phyloP scores from a whole-genome alignment of 1,284 basidiomycete species.

The Puccinia hordei region DNA sequence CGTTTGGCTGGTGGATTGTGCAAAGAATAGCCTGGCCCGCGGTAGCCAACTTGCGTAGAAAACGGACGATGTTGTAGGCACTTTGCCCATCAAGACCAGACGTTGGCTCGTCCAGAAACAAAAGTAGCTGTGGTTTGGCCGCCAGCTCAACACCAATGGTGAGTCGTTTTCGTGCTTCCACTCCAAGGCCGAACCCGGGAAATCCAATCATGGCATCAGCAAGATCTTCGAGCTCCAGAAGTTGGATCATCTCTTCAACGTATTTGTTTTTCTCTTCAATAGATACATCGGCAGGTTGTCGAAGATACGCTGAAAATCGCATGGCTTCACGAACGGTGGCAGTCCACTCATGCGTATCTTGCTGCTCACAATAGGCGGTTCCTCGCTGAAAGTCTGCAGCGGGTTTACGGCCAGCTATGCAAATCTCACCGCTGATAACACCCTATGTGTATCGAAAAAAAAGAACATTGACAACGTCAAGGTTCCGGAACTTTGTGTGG shows the following conservation, averaged over 20 bases:
- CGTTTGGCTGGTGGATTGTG: conserved; percentile 67
- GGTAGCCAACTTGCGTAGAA: conserved; percentile 77
- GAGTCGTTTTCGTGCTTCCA: conserved; percentile 65
- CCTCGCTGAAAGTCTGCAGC: conserved; percentile 64
- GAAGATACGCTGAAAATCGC: conserved; percentile 66
- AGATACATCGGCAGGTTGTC: conserved; percentile 64
- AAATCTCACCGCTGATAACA: conserved; percentile 60
- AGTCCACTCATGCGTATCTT: conserved; percentile 71
- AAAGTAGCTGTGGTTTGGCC: conserved; percentile 58
- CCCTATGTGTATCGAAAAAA: conserved; percentile 53
- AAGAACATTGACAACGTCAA: conserved; percentile 51
- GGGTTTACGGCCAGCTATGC: conserved; percentile 64
- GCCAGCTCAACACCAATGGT: conserved; percentile 68
- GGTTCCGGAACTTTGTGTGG: neutral
- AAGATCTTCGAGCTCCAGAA: conserved; percentile 63
- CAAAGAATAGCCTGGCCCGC: conserved; percentile 72
- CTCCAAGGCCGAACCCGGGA: conserved; percentile 63
- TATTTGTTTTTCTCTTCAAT: conserved; percentile 64
- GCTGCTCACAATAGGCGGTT: conserved; percentile 65
- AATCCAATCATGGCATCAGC: conserved; percentile 60
- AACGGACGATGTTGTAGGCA: conserved; percentile 79
- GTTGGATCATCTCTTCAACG: conserved; percentile 64
- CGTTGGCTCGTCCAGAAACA: conserved; percentile 61
- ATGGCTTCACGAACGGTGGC: conserved; percentile 68
- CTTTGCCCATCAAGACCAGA: conserved; percentile 85